Base-by-base conservation (phyloP, 768 basidiomycete species). In the Leccinellum luteum region DNA sequence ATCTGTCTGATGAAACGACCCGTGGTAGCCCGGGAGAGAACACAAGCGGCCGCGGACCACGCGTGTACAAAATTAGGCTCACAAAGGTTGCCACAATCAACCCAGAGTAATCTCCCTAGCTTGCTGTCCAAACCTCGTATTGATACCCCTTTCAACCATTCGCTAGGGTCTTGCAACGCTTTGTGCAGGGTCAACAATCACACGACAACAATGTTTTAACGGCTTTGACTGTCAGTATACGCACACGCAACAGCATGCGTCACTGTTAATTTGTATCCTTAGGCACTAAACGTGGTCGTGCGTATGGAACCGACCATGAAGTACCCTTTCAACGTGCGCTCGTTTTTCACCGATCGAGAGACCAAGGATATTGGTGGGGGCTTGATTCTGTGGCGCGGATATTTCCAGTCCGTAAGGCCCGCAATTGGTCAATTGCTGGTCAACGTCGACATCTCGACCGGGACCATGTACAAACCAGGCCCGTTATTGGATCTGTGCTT, bases 361-460 rank as follows among this genome's bases (percentile, higher is more conserved):
- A 78, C 73, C 9, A 79, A 75, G 48, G 64, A 71, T 28, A 82
- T 90, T 25, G 86, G 89, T 1, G 66, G 69, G 0, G 90, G 91
- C 0, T 76, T 92, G 3, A 79, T 83, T 14, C 77, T 90, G 0
- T 89, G 89, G 89, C 79, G 90, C 3, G 90, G 90, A 0, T 90
- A 88, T 55, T 92, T 92, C 72, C 90, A 92, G 66, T 88, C 86
- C 0, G 79, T 90, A 13, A 79, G 90, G 21, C 89, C 90, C 4
- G 82, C 81, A 0, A 78, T 85, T 17, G 84, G 84, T 0, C 74
- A 75, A 0, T 80, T 92, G 64, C 69, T 90, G 27, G 75, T 92
- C 62, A 92, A 92, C 57, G 79, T 92, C 60, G 90, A 92, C 59
- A 88, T 90, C 48, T 83, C 85, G 0, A 89, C 89, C 0, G 90